Percentiles rank a stretch among this genome's conserved stretches.
Conservation (phyloP, 106 monocot species). For the Allium sativum region DNA sequence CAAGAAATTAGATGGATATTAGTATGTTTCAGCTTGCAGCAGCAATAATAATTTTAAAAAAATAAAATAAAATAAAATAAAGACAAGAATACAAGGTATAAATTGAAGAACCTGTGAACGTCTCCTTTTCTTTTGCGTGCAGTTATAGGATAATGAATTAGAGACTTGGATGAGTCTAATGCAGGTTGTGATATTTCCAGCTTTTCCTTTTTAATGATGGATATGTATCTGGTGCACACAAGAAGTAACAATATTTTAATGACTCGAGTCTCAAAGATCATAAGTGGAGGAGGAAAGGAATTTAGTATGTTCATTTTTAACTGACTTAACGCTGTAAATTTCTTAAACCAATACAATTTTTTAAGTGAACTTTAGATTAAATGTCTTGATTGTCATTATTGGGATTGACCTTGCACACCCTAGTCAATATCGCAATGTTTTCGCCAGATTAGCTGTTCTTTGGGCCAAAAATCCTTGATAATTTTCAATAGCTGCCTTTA, state of each 20-base stretch:
- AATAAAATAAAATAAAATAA: background rate
- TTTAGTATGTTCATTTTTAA: too few species aligned
- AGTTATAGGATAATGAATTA: constrained; percentile 65
- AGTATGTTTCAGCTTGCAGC: too few species aligned
- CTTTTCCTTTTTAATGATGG: constrained; percentile 46
- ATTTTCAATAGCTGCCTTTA: too few species aligned
- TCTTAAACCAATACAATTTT: too few species aligned
- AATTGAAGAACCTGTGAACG: constrained; percentile 47
- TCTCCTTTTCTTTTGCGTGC: constrained; percentile 38
- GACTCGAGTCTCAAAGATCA: background rate
- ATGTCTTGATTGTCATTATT: too few species aligned
- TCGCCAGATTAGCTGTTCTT: too few species aligned
- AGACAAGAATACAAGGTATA: constrained; percentile 1
- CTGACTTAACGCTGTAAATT: too few species aligned
- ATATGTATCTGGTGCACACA: constrained; percentile 24
- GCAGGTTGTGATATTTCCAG: constrained; percentile 80
- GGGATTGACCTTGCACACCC: too few species aligned
- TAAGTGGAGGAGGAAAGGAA: background rate
- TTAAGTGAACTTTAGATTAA: too few species aligned
- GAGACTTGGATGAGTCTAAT: constrained; percentile 31
- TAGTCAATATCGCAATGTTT: too few species aligned
- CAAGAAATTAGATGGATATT: background rate
- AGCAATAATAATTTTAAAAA: background rate
- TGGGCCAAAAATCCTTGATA: too few species aligned
- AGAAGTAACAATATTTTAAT: too few species aligned